Evolutionary conservation across 257 asterid species (phyloP), one percentile per base, ranked within the genome.

Genomic region (Salvia miltiorrhiza): DNA sequence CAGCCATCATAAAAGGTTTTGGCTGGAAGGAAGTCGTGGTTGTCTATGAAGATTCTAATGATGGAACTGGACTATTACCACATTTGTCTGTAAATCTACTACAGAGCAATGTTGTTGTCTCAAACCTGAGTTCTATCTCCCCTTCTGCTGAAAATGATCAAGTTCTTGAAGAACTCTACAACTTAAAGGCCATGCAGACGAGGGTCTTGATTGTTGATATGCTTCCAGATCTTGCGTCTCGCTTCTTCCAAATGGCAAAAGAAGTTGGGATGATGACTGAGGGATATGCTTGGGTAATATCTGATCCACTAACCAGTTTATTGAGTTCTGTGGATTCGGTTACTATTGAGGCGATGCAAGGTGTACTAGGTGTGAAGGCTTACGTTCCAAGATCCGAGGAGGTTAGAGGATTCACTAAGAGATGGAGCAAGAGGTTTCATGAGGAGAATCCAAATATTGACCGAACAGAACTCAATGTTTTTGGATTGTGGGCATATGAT

Each of bases 401-500:
- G 45, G 62, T 75, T 1, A 8, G 39, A 0, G 65, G 45, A 21
- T 83, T 81, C 61, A 70, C 59, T 1, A 55, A 19, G 60, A 81
- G 83, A 69, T 86, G 84, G 82, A 74, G 76, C 24, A 75, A 57
- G 65, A 76, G 80, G 69, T 83, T 83, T 63, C 81, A 53, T 21
- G 56, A 57, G 62, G 82, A 83, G 64, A 76, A 86, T 67, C 87
- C 85, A 0, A 74, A 81, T 4, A 16, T 55, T 60, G 80, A 75
- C 59, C 65, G 35, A 50, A 35, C 74, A 19, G 71, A 79, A 8
- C 70, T 71, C 12, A 79, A 77, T 69, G 80, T 76, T 40, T 83
- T 75, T 4, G 92, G 88, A 39, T 28, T 79, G 50, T 83, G 84
- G 92, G 89, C 86, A 3, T 86, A 86, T 45, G 87, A 86, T 47